Evolutionary conservation across 495 filamentous ascomycete genomes (phyloP).

Genomic region (Penicillium samsonianum): DNA sequence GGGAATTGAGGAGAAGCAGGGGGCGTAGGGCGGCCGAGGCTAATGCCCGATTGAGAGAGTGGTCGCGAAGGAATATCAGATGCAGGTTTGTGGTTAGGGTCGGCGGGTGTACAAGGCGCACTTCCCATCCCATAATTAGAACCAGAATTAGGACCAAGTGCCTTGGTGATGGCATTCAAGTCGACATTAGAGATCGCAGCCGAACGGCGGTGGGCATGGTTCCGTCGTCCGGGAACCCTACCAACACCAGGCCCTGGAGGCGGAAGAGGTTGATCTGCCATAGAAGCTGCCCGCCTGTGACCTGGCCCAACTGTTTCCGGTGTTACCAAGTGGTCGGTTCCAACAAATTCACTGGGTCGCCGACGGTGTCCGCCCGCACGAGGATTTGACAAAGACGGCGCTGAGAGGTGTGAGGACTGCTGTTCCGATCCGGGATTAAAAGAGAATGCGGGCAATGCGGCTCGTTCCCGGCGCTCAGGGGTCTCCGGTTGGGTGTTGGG

Average conservation of each 20-base stretch:
- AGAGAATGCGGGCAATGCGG: constrained; percentile 61
- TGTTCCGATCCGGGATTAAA: constrained; percentile 58
- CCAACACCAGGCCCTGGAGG: constrained; percentile 44
- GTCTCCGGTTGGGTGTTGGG: constrained; percentile 15
- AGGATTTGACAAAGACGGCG: constrained; percentile 31
- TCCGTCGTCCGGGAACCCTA: constrained; percentile 55
- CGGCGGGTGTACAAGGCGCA: constrained; percentile 69
- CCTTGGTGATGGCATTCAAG: constrained; percentile 68
- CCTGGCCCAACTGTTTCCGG: constrained; percentile 61
- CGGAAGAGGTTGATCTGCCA: constrained; percentile 50
- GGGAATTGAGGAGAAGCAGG: constrained; percentile 41
- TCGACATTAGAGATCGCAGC: constrained; percentile 85
- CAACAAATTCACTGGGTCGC: constrained; percentile 77
- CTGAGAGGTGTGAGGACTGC: constrained; percentile 33
- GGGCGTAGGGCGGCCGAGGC: constrained; percentile 34
- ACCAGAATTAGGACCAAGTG: constrained; percentile 45
- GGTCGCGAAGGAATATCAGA: constrained; percentile 37
- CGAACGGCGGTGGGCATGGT: constrained; percentile 85
- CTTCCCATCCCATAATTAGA: constrained; percentile 55
- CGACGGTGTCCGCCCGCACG: constrained; percentile 63
- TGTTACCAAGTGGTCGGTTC: constrained; percentile 63
- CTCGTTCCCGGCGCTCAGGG: constrained; percentile 29
- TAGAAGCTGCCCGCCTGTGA: constrained; percentile 58
- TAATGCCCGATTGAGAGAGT: constrained; percentile 39
- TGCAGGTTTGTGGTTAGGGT: constrained; percentile 32